Percentiles rank a stretch among this genome's conserved stretches.
phyloP scores from a whole-genome alignment of 139 green algal species.

The Chlamydomonas applanata region DNA sequence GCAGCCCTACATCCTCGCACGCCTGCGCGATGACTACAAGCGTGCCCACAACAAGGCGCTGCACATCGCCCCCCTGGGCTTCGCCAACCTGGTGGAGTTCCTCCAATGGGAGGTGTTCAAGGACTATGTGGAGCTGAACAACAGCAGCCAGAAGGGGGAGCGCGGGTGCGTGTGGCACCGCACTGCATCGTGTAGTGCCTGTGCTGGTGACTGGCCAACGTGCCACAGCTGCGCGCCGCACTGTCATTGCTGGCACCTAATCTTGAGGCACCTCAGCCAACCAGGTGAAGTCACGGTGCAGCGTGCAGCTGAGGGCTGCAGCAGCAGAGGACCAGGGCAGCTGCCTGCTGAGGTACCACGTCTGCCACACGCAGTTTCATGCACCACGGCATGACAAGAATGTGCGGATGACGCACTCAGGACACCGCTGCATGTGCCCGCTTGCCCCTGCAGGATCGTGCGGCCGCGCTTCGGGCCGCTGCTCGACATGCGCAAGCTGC shows the following conservation, averaged over 20 bases:
- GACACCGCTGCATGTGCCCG: too few species aligned
- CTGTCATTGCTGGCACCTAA: too few species aligned
- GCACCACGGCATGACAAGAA: too few species aligned
- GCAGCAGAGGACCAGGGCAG: too few species aligned
- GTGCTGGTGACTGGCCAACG: too few species aligned
- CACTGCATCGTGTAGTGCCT: too few species aligned
- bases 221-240: too few species aligned
- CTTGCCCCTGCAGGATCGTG: slow-evolving; percentile 7
- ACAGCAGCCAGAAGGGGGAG: not conserved
- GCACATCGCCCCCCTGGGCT: slow-evolving; percentile 17
- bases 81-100: slow-evolving; percentile 16
- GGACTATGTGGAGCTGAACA: not conserved
- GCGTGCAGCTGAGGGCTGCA: too few species aligned
- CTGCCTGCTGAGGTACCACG: not conserved
- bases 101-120: not conserved
- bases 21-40: slow-evolving; percentile 9
- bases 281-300: too few species aligned
- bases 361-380: not conserved
- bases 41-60: not conserved
- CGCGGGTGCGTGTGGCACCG: slow-evolving; percentile 1
- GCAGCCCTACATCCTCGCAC: not conserved
- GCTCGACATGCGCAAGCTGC: slow-evolving; percentile 11
- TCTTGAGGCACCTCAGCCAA: too few species aligned
- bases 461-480: slow-evolving; percentile 1
- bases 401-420: too few species aligned